Conservation (phyloP, 2,329 filamentous ascomycete genomes). For the Bimuria novae-zelandiae region DNA sequence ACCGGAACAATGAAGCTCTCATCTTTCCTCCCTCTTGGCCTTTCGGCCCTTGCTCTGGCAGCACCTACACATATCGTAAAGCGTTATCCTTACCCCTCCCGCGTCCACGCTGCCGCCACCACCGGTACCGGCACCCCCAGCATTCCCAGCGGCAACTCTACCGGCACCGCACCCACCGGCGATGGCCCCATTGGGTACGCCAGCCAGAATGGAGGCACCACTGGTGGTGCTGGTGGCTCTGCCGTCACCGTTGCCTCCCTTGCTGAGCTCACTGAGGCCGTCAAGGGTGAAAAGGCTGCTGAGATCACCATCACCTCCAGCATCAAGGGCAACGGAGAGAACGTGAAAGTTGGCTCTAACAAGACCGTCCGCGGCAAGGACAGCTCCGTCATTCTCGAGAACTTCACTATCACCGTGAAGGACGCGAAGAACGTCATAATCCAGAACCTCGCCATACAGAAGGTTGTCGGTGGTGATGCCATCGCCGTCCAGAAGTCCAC, state of each 20-base stretch:
- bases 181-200: constrained; percentile 41
- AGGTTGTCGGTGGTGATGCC: constrained; percentile 58
- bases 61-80: constrained; percentile 34
- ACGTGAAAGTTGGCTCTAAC: constrained; percentile 54
- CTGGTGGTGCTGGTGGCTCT: constrained; percentile 45
- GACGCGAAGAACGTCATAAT: constrained; percentile 60
- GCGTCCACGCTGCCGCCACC: too few relatives aligned
- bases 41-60: constrained; percentile 41
- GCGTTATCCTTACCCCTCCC: too few relatives aligned
- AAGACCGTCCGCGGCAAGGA: constrained; percentile 59
- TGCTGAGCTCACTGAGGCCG: constrained; percentile 51
- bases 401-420: constrained; percentile 55
- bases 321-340: constrained; percentile 46
- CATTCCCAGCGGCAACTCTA: too few relatives aligned
- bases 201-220: constrained; percentile 44
- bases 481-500: constrained; percentile 55
- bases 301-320: constrained; percentile 55
- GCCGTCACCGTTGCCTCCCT: constrained; percentile 42
- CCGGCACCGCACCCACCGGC: too few relatives aligned
- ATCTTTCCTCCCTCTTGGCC: constrained; percentile 33
- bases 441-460: constrained; percentile 59
- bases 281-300: constrained; percentile 48
- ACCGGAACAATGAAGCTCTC: constrained; percentile 37
- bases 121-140: too few relatives aligned
- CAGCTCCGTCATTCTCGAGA: constrained; percentile 51